Evolutionary conservation across 495 filamentous ascomycete genomes (phyloP), one percentile per base, ranked within the genome.

Genomic region (Penicillium lividum): DNA sequence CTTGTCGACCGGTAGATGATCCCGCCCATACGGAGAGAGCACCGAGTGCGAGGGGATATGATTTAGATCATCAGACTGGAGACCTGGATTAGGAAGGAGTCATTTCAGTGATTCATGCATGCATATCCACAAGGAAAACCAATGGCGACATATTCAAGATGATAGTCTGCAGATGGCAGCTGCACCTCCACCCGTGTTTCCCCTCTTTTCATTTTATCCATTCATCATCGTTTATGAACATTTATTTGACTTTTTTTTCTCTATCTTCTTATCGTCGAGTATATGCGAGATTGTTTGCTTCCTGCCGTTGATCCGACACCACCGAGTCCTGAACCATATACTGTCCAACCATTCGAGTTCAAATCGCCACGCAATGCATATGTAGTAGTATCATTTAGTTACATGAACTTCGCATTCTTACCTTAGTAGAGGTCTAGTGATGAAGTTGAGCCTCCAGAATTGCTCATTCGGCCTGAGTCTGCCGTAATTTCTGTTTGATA

Each of bases 151-250:
- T 31, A 28, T 0, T 15, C 46, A 28, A 49, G 27, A 49, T 49
- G 46, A 49, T 48, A 3, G 13, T 16, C 16, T 49, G 46, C 46
- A 49, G 42, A 45, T 45, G 33, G 28, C 46, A 49, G 28, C 9
- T 49, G 46, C 46, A 49, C 28, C 46, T 49, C 25, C 46, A 16
- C 28, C 28, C 46, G 28, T 27, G 46, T 27, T 49, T 49, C 46
- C 46, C 46, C 46, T 49, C 46, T 49, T 49, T 31, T 16, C 38
- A 46, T 46, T 46, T 46, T 15, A 22, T 25, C 18, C 28, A 27
- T 46, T 46, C 3, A 22, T 25, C 18, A 13, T 49, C 11, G 1
- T 48, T 48, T 11, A 15, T 16, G 6, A 9, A 9, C 6, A 4
- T 36, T 31, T 30, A 30, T 30, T 11, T 3, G 6, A 2, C 11